Evolutionary conservation across 306 rosid species (phyloP).

Genomic region (Trifolium fragiferum): DNA sequence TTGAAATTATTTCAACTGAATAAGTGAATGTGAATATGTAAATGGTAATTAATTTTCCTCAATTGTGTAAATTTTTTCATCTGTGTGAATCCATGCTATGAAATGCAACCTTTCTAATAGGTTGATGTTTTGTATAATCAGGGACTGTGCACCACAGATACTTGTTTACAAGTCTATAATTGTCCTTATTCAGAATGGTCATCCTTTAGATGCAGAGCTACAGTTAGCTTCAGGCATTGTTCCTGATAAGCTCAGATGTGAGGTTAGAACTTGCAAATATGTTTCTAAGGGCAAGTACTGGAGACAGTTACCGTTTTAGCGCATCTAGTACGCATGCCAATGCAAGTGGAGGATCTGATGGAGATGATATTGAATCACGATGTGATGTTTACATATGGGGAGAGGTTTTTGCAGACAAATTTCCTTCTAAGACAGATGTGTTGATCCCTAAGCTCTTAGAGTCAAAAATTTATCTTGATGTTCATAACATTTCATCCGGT

Average conservation of each 20-base stretch:
- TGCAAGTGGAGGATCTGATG: constrained; percentile 79
- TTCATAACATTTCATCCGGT: constrained; percentile 71
- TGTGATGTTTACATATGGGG: constrained; percentile 92
- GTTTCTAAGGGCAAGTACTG: constrained; percentile 74
- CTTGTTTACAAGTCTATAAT: constrained; percentile 27
- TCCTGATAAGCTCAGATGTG: constrained; percentile 64
- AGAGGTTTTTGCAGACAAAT: constrained; percentile 65
- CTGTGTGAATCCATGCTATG: not conserved
- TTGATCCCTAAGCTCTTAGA: constrained; percentile 75
- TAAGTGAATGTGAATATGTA: not conserved
- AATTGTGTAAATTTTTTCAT: not conserved
- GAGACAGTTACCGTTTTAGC: constrained; percentile 71
- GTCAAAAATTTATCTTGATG: constrained; percentile 76
- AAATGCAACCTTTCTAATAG: constrained; percentile 1
- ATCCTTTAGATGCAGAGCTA: constrained; percentile 48
- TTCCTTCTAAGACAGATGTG: constrained; percentile 58
- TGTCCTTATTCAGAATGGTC: constrained; percentile 46
- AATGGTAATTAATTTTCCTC: not conserved
- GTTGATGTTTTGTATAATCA: constrained; percentile 22
- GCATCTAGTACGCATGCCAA: constrained; percentile 70
- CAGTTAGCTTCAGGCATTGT: constrained; percentile 47
- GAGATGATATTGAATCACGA: constrained; percentile 71
- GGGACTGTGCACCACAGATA: not conserved
- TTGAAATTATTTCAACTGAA: not conserved
- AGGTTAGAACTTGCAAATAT: constrained; percentile 63